Conservation (phyloP, 768 basidiomycete species). For the Psilocybe azurescens region DNA sequence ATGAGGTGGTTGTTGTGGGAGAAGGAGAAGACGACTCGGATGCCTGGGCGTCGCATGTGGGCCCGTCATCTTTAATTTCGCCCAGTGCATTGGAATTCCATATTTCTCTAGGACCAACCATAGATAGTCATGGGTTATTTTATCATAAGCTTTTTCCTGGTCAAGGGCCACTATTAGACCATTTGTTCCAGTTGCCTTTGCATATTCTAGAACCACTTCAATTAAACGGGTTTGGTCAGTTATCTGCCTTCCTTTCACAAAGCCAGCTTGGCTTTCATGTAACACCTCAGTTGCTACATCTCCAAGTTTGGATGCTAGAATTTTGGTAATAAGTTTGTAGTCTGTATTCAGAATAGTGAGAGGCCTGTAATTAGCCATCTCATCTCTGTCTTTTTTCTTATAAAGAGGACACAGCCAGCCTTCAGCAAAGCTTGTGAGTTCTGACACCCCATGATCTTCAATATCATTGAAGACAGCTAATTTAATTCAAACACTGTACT, state of each 20-base stretch:
- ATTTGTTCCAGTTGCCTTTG: not conserved
- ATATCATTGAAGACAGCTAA: constrained; percentile 31
- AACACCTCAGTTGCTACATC: not conserved
- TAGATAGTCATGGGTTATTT: too few relatives aligned
- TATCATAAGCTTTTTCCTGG: not conserved
- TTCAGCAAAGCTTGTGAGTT: constrained; percentile 22
- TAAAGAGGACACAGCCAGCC: constrained; percentile 46
- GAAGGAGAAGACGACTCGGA: constrained; percentile 53
- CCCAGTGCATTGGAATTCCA: too few relatives aligned
- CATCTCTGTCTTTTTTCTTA: constrained; percentile 39
- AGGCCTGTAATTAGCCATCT: constrained; percentile 25
- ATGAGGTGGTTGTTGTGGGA: not conserved
- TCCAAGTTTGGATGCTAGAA: not conserved
- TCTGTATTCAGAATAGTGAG: not conserved
- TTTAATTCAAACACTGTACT: not conserved
- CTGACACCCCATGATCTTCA: constrained; percentile 22
- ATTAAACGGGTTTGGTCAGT: not conserved
- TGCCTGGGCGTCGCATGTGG: constrained; percentile 66
- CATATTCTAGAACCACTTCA: not conserved
- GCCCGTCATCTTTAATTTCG: too few relatives aligned
- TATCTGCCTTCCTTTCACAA: not conserved
- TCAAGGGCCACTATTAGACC: not conserved
- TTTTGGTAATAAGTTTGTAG: not conserved
- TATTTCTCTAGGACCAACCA: too few relatives aligned
- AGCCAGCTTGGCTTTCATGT: not conserved